Evolutionary conservation across 768 basidiomycete species (phyloP), one percentile per base, ranked within the genome.

Genomic region (Baorangia bicolor): DNA sequence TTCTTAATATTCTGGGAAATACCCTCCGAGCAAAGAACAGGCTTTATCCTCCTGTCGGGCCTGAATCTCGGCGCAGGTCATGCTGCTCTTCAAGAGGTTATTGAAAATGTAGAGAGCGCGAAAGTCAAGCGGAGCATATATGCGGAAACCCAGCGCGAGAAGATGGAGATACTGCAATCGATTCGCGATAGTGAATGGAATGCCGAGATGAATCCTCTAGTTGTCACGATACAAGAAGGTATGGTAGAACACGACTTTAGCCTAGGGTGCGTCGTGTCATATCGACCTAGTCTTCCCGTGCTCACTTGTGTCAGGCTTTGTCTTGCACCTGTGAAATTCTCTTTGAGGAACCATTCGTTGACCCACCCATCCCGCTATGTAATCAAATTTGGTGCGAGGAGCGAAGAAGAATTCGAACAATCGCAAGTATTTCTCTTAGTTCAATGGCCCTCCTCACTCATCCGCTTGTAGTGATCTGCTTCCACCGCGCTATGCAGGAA

Each of bases 51-150:
- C 30, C 59, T 89, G 5, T 75, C 84, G 18, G 84, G 84, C 6
- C 64, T 87, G 23, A 78, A 75, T 16, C 77, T 91, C 12, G 90
- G 92, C 8, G 87, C 90, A 11, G 70, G 77, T 4, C 87, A 90
- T 66, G 90, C 84, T 12, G 72, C 82, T 14, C 75, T 96, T 54
- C 76, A 81, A 18, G 78, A 79, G 45, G 75, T 86, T 35, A 78
- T 94, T 6, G 77, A 82, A 45, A 77, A 80, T 20, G 80, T 82
- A 11, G 84, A 85, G 64, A 75, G 73, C 42, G 79, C 79, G 12
- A 90, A 90, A 71, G 79, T 78, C 23, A 89, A 86, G 56, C 81
- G 93, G 42, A 92, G 83, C 59, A 92, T 97, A 82, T 98, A 93
- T 66, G 92, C 92, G 21, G 93, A 98, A 75, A 96, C 94, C 5